Evolutionary conservation across 2,329 filamentous ascomycete species (phyloP).

Genomic region (Fonsecaea nubica): DNA sequence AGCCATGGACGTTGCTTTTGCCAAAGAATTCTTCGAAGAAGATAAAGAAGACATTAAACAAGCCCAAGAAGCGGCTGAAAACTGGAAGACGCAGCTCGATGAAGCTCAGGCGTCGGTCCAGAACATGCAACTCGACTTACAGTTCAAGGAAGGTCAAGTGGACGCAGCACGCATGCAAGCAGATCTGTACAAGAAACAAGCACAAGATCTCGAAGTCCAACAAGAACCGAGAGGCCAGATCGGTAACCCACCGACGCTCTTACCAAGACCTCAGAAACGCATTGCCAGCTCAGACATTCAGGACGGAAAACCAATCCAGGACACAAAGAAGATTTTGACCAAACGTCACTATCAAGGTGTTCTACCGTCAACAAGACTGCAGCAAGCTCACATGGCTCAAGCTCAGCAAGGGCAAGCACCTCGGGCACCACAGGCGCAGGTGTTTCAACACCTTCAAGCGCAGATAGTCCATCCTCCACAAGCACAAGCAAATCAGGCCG

Average conservation of each 20-base stretch:
- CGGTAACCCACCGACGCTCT: not conserved
- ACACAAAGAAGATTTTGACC: not conserved
- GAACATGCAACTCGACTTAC: constrained; percentile 1
- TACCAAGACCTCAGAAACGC: not conserved
- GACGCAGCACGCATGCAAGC: not conserved
- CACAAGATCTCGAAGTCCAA: not conserved
- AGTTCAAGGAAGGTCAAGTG: not conserved
- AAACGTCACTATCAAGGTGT: not conserved
- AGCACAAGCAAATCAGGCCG: not conserved
- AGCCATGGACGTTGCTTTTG: not conserved
- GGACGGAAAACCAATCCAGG: not conserved
- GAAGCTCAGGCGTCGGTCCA: not conserved
- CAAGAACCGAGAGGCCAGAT: not conserved
- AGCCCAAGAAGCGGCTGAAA: not conserved
- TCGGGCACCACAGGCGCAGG: not conserved
- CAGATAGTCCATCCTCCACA: not conserved
- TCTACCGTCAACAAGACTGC: not conserved
- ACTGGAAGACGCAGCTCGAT: not conserved
- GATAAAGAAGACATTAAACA: not conserved
- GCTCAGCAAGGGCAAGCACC: not conserved
- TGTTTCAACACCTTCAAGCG: not conserved
- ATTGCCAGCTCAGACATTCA: not conserved
- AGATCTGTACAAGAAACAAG: constrained; percentile 4
- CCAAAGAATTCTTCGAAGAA: not conserved
- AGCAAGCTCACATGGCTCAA: not conserved